Conservation (phyloP, 345 rosid genomes). For the Chamaenerion angustifolium region DNA sequence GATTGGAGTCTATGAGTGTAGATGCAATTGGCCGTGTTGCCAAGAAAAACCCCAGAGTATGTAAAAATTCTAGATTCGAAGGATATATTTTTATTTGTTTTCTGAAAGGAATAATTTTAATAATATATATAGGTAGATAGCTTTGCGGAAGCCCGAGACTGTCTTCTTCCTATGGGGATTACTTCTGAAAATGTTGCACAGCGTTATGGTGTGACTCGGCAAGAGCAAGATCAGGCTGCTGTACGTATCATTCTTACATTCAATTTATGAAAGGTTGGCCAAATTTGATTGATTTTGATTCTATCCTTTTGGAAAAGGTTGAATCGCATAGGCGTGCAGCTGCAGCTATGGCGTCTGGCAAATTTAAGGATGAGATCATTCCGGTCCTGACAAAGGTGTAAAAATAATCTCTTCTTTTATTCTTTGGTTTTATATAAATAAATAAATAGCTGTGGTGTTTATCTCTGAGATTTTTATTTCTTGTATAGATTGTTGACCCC, state of each 20-base stretch:
- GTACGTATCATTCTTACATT: slow-evolving; percentile 21
- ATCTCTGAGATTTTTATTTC: too few relatives aligned
- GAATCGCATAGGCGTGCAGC: slow-evolving; percentile 93
- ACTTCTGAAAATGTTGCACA: slow-evolving; percentile 95
- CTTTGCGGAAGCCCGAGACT: slow-evolving; percentile 66
- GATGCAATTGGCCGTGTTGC: slow-evolving; percentile 17
- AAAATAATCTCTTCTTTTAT: background rate
- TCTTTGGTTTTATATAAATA: too few relatives aligned
- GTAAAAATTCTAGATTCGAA: slow-evolving; percentile 1
- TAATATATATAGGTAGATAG: slow-evolving; percentile 32
- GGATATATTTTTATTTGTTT: background rate
- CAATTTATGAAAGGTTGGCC: background rate
- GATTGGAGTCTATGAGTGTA: slow-evolving; percentile 72
- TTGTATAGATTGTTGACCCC: slow-evolving; percentile 55
- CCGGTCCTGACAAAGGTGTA: slow-evolving; percentile 75
- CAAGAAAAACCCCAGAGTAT: slow-evolving; percentile 55
- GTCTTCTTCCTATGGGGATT: slow-evolving; percentile 95
- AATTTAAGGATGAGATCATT: slow-evolving; percentile 79
- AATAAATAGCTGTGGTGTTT: too few relatives aligned
- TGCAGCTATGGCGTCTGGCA: slow-evolving; percentile 73
- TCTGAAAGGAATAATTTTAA: too few relatives aligned
- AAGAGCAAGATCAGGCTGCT: slow-evolving; percentile 87
- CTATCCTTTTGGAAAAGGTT: slow-evolving; percentile 32
- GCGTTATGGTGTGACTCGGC: slow-evolving; percentile 60
- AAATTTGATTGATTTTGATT: slow-evolving; percentile 7